Evolutionary conservation across 306 rosid species (phyloP).

Genomic region (Pterocarpus macrocarpus): DNA sequence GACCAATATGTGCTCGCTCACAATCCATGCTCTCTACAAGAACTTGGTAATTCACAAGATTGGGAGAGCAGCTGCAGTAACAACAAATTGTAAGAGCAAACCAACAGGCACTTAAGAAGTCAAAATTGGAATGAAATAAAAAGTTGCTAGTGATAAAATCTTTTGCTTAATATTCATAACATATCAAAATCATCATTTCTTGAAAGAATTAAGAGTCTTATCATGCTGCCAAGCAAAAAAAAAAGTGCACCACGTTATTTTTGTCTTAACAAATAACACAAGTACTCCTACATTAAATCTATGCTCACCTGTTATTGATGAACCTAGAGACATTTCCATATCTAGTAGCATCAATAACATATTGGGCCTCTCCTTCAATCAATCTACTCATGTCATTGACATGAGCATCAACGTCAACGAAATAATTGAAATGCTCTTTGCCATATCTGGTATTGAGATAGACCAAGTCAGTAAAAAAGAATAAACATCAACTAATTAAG

Average conservation of each 20-base stretch:
- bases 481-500: conserved; percentile 14
- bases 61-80: conserved; percentile 79
- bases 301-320: conserved; percentile 79
- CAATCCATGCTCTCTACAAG: conserved; percentile 89
- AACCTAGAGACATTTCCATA: conserved; percentile 91
- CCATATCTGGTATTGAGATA: conserved; percentile 60
- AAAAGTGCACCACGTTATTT: neutral
- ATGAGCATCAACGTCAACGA: conserved; percentile 68
- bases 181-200: conserved; percentile 7
- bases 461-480: conserved; percentile 31
- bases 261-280: conserved; percentile 10
- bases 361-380: conserved; percentile 65
- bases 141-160: neutral
- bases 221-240: conserved; percentile 15
- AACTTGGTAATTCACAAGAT: conserved; percentile 84
- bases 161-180: conserved; percentile 4
- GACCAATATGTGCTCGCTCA: conserved; percentile 78
- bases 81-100: conserved; percentile 47
- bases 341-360: conserved; percentile 71
- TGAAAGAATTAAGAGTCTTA: neutral
- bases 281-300: conserved; percentile 10
- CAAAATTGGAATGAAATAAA: neutral
- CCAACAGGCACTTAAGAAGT: conserved; percentile 5
- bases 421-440: conserved; percentile 61
- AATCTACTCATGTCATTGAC: conserved; percentile 78